Base-by-base conservation (phyloP, 371 early-diverging fungal genomes). In the Haplosporangium sp. region DNA sequence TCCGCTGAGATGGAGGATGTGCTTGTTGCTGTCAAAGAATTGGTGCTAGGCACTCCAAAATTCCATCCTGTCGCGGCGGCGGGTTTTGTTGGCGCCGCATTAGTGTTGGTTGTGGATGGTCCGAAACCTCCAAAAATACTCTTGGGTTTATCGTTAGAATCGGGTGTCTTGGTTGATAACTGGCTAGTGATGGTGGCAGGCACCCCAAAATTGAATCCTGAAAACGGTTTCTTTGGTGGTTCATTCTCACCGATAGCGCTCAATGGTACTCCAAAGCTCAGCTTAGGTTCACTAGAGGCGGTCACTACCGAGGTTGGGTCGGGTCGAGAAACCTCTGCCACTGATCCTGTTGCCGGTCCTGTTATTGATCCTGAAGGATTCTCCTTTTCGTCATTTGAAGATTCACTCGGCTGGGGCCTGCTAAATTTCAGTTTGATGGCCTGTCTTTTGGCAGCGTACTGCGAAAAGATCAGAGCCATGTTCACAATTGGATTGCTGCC, bases 31-130 rank as follows among this genome's bases (percentile, higher is more conserved):
- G 59, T n/a, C 16, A 37, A 52, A 9, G 53, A 38, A 29, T 36
- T 69, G 52, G 20, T 62, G 14, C 13, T 29, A 8, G 52, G 50
- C 2, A 29, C n/a, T 5, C 59, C 45, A 62, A 59, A 63, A 20
- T 20, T 62, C 67, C 67, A 73, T 36, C 42, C 58, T 13, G 50
- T 29, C 2, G 61, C 38, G 8, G 59, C 62, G 2, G 75, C 70
- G 38, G 69, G 64, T 41, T 53, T 65, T 47, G 75, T 62, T 48
- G 69, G 70, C 21, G 65, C 70, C 5, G 69, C 58, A 14, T 64
- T 63, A 13, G 66, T 70, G 20, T 75, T 75, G 62, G 66, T 61
- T 1, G 70, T 58, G 0, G 75, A 75, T 5, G 75, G 62, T 43
- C 65, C 65, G 48, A 62, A 68, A 1, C 56, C 43, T 43, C 48